Base-by-base conservation (phyloP, 1,139 yeast species). In the Geotrichum phurueaensis region DNA sequence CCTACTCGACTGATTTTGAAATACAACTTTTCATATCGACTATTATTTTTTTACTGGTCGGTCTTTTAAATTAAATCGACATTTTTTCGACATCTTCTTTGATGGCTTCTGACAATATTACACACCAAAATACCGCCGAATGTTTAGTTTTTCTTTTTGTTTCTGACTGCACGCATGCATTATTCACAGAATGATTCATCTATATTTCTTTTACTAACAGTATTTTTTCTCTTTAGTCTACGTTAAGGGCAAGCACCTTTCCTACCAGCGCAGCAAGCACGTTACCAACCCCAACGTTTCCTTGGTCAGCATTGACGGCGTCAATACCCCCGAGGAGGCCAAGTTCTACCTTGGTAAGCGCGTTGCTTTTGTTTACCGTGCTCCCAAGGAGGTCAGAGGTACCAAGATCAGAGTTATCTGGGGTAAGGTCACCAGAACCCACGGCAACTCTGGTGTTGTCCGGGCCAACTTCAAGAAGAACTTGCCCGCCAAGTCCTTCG, bases 241-340 rank as follows among this genome's bases (percentile, higher is more conserved):
- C 96, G 98, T 94, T 83, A 94, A 92, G 87, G 99, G 98, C 83
- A 94, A 92, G 87, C 98, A 94, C 89, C 81, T 94, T 79, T 92
- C 98, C 76, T 94, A 92, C 96, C 98, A 94, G 86, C 95, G 99
- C 85, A 91, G 97, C 76, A 94, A 94, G 91, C 87, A 86, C 82
- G 91, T 88, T 78, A 90, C 88, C 88, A 89, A 94, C 96, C 97
- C 99, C 80, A 88, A 89, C 84, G 89, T 89, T 76, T 94, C 99
- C 71, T 86, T 94, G 82, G 84, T 94, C 80, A 89, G 92, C 85
- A 87, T 94, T 77, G 96, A 94, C 84, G 97, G 96, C 81, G 98
- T 94, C 75, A 79, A 86, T 72, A 79, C 83, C 78, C 84, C 96
- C 75, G 86, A 89, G 78, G 99, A 92, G 70, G 97, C 99, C 75